phyloP scores from a whole-genome alignment of 2,329 filamentous ascomycete genomes.

The Scedosporium aurantiacum region DNA sequence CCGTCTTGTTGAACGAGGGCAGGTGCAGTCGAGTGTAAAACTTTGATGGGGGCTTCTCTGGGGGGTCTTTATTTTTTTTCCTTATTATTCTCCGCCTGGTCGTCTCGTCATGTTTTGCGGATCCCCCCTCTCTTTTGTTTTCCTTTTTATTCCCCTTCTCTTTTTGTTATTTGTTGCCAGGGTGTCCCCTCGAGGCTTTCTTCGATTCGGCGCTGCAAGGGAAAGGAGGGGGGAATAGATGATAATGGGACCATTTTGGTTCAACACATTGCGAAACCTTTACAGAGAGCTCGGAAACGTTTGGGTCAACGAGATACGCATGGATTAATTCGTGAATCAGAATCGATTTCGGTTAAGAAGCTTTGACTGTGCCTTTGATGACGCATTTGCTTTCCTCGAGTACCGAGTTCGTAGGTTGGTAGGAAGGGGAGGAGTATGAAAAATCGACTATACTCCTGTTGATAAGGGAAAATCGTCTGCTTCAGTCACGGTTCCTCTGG shows the following conservation, averaged over 20 bases:
- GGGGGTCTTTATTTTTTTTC: not conserved
- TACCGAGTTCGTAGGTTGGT: too few species aligned
- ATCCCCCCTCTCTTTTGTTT: not conserved
- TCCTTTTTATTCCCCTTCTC: not conserved
- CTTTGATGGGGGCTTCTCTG: not conserved
- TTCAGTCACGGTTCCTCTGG: too few species aligned
- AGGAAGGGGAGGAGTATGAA: too few species aligned
- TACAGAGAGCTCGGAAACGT: not conserved
- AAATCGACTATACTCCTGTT: too few species aligned
- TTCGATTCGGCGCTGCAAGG: not conserved
- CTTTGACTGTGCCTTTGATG: too few species aligned
- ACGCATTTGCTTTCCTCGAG: too few species aligned
- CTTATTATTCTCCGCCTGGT: not conserved
- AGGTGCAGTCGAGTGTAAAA: not conserved
- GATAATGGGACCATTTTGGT: not conserved
- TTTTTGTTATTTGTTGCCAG: not conserved
- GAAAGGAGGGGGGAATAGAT: not conserved
- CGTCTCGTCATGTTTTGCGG: not conserved
- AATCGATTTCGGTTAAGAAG: too few species aligned
- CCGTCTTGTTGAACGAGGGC: not conserved
- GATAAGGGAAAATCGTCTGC: too few species aligned
- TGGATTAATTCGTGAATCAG: not conserved
- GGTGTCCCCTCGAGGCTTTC: not conserved
- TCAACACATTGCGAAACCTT: not conserved
- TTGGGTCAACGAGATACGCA: not conserved